Conservation (phyloP, 2,329 filamentous ascomycete species). For the Chaetomiaceae sp. region DNA sequence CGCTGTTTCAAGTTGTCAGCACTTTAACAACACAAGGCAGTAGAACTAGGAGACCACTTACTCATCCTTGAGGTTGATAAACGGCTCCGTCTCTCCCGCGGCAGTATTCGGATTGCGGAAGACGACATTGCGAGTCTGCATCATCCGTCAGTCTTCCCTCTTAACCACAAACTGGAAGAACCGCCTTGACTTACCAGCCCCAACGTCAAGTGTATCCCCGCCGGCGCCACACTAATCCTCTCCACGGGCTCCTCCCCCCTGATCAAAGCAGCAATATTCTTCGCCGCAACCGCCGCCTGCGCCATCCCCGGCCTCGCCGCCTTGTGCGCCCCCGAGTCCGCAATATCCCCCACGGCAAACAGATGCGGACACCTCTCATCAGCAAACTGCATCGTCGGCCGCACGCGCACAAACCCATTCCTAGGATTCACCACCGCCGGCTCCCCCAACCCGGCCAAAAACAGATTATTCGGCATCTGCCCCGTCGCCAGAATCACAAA, state of each 20-base stretch:
- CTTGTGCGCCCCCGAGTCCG: slow-evolving; percentile 40
- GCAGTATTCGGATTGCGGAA: slow-evolving; percentile 31
- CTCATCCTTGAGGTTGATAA: slow-evolving; percentile 30
- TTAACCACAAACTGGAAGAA: too few relatives aligned
- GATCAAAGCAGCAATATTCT: slow-evolving; percentile 43
- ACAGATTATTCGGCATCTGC: slow-evolving; percentile 43
- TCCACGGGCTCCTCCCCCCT: slow-evolving; percentile 30
- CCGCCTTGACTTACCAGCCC: slow-evolving; percentile 29
- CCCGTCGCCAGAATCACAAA: slow-evolving; percentile 46
- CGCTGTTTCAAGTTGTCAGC: slow-evolving; percentile 21
- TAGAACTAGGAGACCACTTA: slow-evolving; percentile 20
- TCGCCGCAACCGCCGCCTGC: slow-evolving; percentile 42
- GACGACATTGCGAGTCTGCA: slow-evolving; percentile 30
- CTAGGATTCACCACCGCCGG: slow-evolving; percentile 28
- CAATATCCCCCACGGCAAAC: slow-evolving; percentile 51
- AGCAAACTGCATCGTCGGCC: slow-evolving; percentile 44
- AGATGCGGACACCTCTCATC: slow-evolving; percentile 36
- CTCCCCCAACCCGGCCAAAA: slow-evolving; percentile 31
- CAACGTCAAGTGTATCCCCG: slow-evolving; percentile 39
- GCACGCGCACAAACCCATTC: slow-evolving; percentile 38
- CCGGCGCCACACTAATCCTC: slow-evolving; percentile 31
- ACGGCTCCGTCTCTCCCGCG: slow-evolving; percentile 28
- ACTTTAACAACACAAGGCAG: neutral
- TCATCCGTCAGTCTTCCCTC: neutral
- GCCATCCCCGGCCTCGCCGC: slow-evolving; percentile 42